Evolutionary conservation across 805 yeast species (phyloP).

Genomic region (Ogataea glucozyma): DNA sequence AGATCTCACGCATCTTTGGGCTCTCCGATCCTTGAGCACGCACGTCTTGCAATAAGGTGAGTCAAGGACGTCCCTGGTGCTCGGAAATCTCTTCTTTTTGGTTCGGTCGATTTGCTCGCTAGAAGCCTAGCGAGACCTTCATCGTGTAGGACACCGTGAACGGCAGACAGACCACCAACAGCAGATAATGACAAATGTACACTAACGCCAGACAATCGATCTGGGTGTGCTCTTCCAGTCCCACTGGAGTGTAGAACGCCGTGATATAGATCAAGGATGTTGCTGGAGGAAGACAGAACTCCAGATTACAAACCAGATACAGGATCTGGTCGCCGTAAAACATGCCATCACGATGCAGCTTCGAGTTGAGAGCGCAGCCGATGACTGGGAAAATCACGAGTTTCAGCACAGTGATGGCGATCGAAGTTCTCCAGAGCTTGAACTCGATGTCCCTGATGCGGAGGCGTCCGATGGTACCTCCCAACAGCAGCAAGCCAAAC

Average conservation of each 20-base stretch:
- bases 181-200: conserved; percentile 71
- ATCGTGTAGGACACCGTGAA: conserved; percentile 69
- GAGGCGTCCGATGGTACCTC: conserved; percentile 85
- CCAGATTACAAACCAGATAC: conserved; percentile 70
- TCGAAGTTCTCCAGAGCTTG: conserved; percentile 71
- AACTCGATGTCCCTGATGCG: conserved; percentile 57
- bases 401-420: conserved; percentile 55
- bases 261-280: conserved; percentile 87
- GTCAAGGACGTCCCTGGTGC: too few species aligned
- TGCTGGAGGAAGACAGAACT: conserved; percentile 83
- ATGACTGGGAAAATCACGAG: conserved; percentile 75
- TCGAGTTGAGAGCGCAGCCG: conserved; percentile 69
- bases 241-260: conserved; percentile 78
- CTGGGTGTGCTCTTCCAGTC: conserved; percentile 52
- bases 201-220: conserved; percentile 84
- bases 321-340: conserved; percentile 59
- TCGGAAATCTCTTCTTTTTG: too few species aligned
- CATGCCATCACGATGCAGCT: conserved; percentile 63
- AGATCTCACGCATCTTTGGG: too few species aligned
- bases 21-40: too few species aligned
- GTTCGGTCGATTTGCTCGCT: conserved; percentile 8
- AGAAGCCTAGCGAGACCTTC: conserved; percentile 48
- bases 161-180: conserved; percentile 70
- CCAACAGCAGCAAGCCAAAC: conserved; percentile 75
- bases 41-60: too few species aligned